Evolutionary conservation across 257 asterid species (phyloP), one percentile per base, ranked within the genome.

Genomic region (Fraxinus quadrangulata): DNA sequence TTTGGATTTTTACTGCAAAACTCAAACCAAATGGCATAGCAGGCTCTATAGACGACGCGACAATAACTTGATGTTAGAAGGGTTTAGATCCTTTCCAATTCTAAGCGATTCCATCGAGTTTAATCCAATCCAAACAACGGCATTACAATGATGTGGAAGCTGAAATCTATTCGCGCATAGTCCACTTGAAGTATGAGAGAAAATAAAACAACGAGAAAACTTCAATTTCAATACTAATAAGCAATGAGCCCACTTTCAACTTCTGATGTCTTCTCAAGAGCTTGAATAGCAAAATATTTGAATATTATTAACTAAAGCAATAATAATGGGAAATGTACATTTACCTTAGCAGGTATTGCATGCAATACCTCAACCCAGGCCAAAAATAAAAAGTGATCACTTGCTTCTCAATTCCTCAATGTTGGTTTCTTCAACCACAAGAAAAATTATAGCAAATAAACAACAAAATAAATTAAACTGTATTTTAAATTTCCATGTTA

Each of bases 1-100:
- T 79, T 85, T 47, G 83, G 89, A 67, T 77, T 80, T 74, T 75
- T 73, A 28, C 86, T 83, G 87, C 76, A 65, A 61, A 75, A 8
- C 31, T 39, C 72, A 56, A 30, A 65, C 36, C 40, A 37, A 24
- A 10, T 70, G 17, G 34, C n/a, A 66, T 45, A 21, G 21, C 70
- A 34, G 0, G 8, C 24, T 36, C 36, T 30, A 8, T 19, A 19
- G 23, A 17, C n/a, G 31, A 37, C 26, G 37, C 37, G 11, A 68
- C 6, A 42, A 42, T 28, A 59, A 34, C 6, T 19, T 14, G 2
- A 26, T 59, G 75, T 65, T 12, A 42, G 11, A 71, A 19, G 17
- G 28, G 42, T 39, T 36, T 21, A 70, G 42, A 34, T 69, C 31
- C 19, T 3, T n/a, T 36, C 51, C 14, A 69, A 36, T 69, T 69